A percentile compares a stretch with the other conserved stretches of the same genome.
Conservation (phyloP, 192 early-diverging fungal genomes). For the Pilaira anomala region DNA sequence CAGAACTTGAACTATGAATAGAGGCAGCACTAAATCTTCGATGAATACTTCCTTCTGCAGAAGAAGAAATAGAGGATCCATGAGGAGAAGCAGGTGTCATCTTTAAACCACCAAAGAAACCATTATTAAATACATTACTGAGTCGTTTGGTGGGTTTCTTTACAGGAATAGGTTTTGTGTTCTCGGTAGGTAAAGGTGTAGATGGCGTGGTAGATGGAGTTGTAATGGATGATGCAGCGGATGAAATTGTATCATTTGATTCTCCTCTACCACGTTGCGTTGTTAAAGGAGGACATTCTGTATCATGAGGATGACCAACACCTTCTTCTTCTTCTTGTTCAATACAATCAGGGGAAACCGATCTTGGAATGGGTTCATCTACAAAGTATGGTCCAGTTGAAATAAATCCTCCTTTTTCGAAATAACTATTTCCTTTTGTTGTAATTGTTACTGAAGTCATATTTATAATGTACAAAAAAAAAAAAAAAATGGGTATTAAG, state of each 20-base stretch:
- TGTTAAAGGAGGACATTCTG: not conserved
- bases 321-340: not conserved
- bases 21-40: not conserved
- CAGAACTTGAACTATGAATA: not conserved
- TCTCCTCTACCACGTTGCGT: constrained; percentile 7
- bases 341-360: not conserved
- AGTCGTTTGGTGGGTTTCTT: constrained; percentile 9
- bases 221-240: not conserved
- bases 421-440: not conserved
- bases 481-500: not conserved
- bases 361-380: constrained; percentile 7
- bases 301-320: not conserved
- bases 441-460: constrained; percentile 4
- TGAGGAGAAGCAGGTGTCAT: not conserved
- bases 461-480: not conserved
- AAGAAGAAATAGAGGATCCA: not conserved
- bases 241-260: constrained; percentile 11
- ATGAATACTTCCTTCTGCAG: not conserved
- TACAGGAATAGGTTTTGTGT: constrained; percentile 2
- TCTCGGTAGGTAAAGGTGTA: constrained; percentile 8
- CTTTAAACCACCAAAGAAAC: constrained; percentile 7
- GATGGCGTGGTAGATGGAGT: not conserved
- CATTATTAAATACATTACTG: not conserved
- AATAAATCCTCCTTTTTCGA: not conserved
- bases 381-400: constrained; percentile 3